Conservation (phyloP, 192 early-diverging fungal species). For the Chytriomyces sp. region DNA sequence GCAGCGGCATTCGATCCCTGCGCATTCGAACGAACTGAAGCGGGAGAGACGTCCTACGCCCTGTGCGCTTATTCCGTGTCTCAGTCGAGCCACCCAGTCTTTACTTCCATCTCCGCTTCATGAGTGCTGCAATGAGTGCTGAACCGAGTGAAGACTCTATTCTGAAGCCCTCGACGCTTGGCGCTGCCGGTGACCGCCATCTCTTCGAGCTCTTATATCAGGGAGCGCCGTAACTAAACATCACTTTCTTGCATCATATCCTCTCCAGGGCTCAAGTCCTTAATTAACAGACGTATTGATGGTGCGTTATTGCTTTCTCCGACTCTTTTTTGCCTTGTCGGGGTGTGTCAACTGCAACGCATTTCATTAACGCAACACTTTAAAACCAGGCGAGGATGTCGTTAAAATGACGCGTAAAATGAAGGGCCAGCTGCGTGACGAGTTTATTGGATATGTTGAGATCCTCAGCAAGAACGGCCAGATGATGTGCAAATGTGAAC, state of each 20-base stretch:
- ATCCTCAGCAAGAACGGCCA: conserved; percentile 21
- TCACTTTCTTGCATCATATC: background rate
- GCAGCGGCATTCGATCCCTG: too few species aligned
- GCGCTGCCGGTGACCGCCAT: conserved; percentile 18
- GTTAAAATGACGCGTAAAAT: conserved; percentile 26
- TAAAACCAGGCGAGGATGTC: conserved; percentile 22
- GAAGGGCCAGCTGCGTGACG: conserved; percentile 19
- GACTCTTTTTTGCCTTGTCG: too few species aligned
- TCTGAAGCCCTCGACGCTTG: conserved; percentile 25
- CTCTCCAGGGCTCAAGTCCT: conserved; percentile 20
- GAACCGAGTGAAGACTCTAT: background rate
- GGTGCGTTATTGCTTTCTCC: conserved; percentile 7
- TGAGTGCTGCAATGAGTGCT: too few species aligned
- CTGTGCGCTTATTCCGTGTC: too few species aligned
- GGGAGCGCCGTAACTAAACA: background rate
- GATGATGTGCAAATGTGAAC: conserved; percentile 26
- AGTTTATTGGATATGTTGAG: conserved; percentile 34
- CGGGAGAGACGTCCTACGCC: too few species aligned
- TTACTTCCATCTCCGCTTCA: too few species aligned
- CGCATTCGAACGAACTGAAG: too few species aligned
- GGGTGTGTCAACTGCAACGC: background rate
- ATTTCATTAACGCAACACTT: background rate
- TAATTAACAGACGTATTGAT: conserved; percentile 21
- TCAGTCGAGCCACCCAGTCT: too few species aligned
- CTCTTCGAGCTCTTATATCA: background rate